Evolutionary conservation across 805 yeast species (phyloP).

Genomic region (Pichia exigua): DNA sequence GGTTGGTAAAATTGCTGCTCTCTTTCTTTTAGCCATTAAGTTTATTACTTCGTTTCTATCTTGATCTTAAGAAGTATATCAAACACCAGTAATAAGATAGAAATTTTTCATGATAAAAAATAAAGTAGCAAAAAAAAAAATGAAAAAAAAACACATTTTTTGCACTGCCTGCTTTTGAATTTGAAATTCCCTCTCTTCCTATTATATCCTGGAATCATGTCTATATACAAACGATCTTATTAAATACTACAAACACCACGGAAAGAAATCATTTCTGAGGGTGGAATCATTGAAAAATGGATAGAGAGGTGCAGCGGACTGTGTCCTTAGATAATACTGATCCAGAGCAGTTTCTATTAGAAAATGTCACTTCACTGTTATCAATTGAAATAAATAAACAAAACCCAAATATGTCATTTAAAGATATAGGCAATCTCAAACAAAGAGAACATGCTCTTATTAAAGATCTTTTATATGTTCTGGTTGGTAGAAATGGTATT

Average conservation of each 20-base stretch:
- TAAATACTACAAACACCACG: background rate
- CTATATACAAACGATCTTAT: too few species aligned
- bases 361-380: background rate
- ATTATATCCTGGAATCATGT: background rate
- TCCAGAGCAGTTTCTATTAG: conserved; percentile 1
- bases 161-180: background rate
- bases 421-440: conserved; percentile 16
- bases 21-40: conserved; percentile 73
- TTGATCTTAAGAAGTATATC: background rate
- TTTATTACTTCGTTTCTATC: background rate
- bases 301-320: background rate
- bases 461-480: conserved; percentile 58
- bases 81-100: background rate
- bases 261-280: too few species aligned
- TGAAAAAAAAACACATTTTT: background rate
- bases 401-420: background rate
- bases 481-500: conserved; percentile 70
- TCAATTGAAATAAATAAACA: background rate
- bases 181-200: background rate
- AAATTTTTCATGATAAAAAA: background rate
- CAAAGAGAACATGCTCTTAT: conserved; percentile 69
- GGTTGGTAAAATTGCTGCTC: conserved; percentile 90
- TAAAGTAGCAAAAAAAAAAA: conserved; percentile 3
- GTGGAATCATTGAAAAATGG: background rate
- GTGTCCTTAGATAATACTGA: background rate